A percentile compares a stretch with the other conserved stretches of the same genome.
Conservation (phyloP, 1,284 basidiomycete genomes). For the Sphagnurus paluster region DNA sequence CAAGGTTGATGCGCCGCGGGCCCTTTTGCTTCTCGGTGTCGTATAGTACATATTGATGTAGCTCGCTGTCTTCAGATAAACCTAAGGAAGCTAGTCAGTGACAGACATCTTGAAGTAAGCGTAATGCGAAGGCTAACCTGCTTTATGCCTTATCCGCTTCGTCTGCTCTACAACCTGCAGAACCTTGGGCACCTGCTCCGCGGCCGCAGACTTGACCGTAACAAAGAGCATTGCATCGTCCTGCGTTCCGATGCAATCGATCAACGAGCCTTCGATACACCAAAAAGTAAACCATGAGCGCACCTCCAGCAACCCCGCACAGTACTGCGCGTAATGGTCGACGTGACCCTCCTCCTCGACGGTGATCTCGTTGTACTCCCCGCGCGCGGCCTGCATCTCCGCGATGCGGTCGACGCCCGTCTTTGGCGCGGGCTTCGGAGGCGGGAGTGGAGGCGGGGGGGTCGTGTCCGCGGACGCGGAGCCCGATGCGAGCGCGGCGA, state of each 20-base stretch:
- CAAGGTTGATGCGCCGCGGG: conserved; percentile 67
- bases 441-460: conserved; percentile 40
- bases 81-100: conserved; percentile 33
- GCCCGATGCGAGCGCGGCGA: no score
- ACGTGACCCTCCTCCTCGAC: conserved; percentile 65
- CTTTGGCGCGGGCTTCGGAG: conserved; percentile 62
- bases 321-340: conserved; percentile 70
- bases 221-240: conserved; percentile 81
- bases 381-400: conserved; percentile 62
- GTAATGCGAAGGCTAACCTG: conserved; percentile 42
- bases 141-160: conserved; percentile 72
- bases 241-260: conserved; percentile 32
- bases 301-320: conserved; percentile 63
- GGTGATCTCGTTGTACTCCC: conserved; percentile 73
- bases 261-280: not conserved
- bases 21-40: conserved; percentile 56
- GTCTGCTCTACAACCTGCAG: conserved; percentile 78
- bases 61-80: conserved; percentile 55
- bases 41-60: conserved; percentile 79
- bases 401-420: conserved; percentile 65
- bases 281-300: conserved; percentile 14
- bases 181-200: conserved; percentile 72
- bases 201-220: conserved; percentile 64
- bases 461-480: no score
- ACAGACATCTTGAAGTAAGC: no score